phyloP scores from a whole-genome alignment of 2,329 filamentous ascomycete genomes.

The Lasiodiplodia theobromae region DNA sequence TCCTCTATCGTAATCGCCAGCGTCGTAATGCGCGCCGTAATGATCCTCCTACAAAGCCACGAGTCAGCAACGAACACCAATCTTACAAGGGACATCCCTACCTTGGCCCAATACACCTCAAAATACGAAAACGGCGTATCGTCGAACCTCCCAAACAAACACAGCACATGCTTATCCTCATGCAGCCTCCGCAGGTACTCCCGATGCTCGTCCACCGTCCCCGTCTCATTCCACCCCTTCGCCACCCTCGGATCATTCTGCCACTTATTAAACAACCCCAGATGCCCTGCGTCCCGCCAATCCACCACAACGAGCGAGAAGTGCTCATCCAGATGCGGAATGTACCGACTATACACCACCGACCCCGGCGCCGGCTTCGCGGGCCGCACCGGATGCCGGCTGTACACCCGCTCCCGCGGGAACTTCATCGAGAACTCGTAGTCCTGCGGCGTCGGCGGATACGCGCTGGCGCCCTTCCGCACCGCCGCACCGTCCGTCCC shows the following conservation, averaged over 20 bases:
- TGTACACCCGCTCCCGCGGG: slow-evolving; percentile 59
- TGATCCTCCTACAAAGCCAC: slow-evolving; percentile 55
- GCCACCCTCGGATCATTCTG: slow-evolving; percentile 84
- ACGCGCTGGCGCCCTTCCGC: slow-evolving; percentile 28
- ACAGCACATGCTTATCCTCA: slow-evolving; percentile 74
- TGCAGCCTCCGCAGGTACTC: slow-evolving; percentile 74
- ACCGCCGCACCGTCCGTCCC: neutral
- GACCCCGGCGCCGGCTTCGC: slow-evolving; percentile 75
- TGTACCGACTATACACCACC: slow-evolving; percentile 78
- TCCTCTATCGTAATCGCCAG: slow-evolving; percentile 64
- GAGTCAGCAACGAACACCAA: no score
- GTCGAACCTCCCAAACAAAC: slow-evolving; percentile 74
- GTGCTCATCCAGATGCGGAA: slow-evolving; percentile 76
- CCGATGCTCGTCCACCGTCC: slow-evolving; percentile 75
- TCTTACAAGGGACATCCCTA: neutral
- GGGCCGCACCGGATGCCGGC: slow-evolving; percentile 74
- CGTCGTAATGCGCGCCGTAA: slow-evolving; percentile 64
- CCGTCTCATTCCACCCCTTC: slow-evolving; percentile 80
- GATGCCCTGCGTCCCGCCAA: slow-evolving; percentile 68
- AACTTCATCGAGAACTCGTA: slow-evolving; percentile 53
- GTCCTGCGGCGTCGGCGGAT: slow-evolving; percentile 51
- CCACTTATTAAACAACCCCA: slow-evolving; percentile 78
- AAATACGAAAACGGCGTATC: slow-evolving; percentile 78
- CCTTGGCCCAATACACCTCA: slow-evolving; percentile 80
- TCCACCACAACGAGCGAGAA: slow-evolving; percentile 79